Evolutionary conservation across 1,284 basidiomycete species (phyloP).

Genomic region (Anthracocystis panici-leucophaei): DNA sequence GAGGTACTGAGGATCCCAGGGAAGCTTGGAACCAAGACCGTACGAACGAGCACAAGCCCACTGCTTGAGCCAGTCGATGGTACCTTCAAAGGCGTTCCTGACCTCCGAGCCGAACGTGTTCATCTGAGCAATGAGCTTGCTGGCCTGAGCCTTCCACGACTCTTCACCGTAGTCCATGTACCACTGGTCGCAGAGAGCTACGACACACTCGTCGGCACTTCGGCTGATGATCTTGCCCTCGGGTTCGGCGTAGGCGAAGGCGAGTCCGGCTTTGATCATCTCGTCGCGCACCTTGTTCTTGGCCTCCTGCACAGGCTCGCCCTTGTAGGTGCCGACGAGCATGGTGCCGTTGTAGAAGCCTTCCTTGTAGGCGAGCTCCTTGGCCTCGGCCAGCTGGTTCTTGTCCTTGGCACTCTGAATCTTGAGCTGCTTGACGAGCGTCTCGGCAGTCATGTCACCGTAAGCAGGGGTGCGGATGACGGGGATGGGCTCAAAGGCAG

Average conservation of each 20-base stretch:
- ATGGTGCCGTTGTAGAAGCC: slow-evolving; percentile 95
- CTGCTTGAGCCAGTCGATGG: slow-evolving; percentile 94
- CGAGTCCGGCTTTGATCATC: slow-evolving; percentile 83
- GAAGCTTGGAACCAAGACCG: slow-evolving; percentile 93
- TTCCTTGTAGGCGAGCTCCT: slow-evolving; percentile 98
- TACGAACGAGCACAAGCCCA: slow-evolving; percentile 99
- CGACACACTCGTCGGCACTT: slow-evolving; percentile 94
- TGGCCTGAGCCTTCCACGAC: slow-evolving; percentile 85
- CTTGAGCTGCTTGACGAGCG: slow-evolving; percentile 88
- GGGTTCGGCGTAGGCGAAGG: slow-evolving; percentile 94
- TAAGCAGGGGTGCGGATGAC: slow-evolving; percentile 90
- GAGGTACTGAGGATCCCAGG: slow-evolving; percentile 96
- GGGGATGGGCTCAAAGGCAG: slow-evolving; percentile 84
- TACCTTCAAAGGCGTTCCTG: slow-evolving; percentile 89
- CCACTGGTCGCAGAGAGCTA: slow-evolving; percentile 99
- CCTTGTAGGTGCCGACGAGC: slow-evolving; percentile 89
- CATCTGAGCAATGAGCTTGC: slow-evolving; percentile 87
- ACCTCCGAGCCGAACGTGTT: slow-evolving; percentile 91
- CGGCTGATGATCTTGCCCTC: slow-evolving; percentile 91
- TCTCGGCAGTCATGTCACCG: slow-evolving; percentile 90
- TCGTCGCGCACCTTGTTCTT: slow-evolving; percentile 87
- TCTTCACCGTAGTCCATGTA: slow-evolving; percentile 97
- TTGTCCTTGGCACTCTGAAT: slow-evolving; percentile 93
- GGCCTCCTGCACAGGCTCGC: slow-evolving; percentile 86
- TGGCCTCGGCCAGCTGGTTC: slow-evolving; percentile 88